Evolutionary conservation across 176 grass and related monocot genomes (phyloP).

Genomic region (Echinochloa phyllopogon): DNA sequence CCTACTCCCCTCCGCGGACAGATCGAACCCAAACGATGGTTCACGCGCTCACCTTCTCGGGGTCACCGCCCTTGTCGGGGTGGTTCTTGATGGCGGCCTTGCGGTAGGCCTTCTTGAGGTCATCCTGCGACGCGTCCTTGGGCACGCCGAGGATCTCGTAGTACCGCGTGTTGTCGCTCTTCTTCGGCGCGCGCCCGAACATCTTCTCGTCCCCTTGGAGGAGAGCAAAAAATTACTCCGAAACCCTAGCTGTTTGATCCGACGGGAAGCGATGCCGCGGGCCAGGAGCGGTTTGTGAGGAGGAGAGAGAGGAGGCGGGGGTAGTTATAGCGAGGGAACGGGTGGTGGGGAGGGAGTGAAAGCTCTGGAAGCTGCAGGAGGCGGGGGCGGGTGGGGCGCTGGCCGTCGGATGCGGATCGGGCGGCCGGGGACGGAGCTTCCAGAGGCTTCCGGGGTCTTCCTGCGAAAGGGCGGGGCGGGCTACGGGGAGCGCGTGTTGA

Average conservation of each 20-base stretch:
- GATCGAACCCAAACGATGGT: neutral
- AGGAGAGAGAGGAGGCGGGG: neutral
- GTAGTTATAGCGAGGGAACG: constrained; percentile 38
- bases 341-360: constrained; percentile 52
- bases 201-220: constrained; percentile 44
- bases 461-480: neutral
- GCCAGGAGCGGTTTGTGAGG: constrained; percentile 22
- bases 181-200: constrained; percentile 87
- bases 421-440: constrained; percentile 23
- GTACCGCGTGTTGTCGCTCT: constrained; percentile 86
- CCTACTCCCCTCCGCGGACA: neutral
- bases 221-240: neutral
- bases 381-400: neutral
- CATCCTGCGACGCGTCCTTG: constrained; percentile 68
- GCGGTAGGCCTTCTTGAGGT: constrained; percentile 95
- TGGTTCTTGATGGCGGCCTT: constrained; percentile 98
- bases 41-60: constrained; percentile 64
- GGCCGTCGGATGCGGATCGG: constrained; percentile 49
- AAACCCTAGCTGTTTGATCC: constrained; percentile 52
- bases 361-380: constrained; percentile 50
- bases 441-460: constrained; percentile 66
- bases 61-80: constrained; percentile 92
- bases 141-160: constrained; percentile 82
- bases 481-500: constrained; percentile 27
- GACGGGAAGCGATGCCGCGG: neutral